Evolutionary conservation across 805 yeast genomes (phyloP), one percentile per base, ranked within the genome.

Genomic region (Ogataea chonburiensis): DNA sequence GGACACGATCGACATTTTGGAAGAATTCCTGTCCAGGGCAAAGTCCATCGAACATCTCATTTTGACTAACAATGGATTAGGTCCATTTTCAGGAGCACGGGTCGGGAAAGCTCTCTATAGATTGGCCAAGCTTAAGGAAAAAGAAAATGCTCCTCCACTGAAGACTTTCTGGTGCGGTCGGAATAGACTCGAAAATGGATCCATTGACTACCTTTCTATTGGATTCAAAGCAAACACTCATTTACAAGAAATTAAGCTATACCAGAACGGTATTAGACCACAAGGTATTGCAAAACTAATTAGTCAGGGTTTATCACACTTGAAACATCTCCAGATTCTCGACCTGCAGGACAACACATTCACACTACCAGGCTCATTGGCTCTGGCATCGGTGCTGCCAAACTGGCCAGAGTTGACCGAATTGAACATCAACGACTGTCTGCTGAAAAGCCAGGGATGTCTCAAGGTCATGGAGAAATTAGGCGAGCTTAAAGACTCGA

Each of bases 221-320:
- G 96, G 95, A 42, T 73, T 93, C 50, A 82, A 83, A 58, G 81
- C 82, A 35, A 96, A 93, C 61, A 70, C 74, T 27, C 42, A 50
- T 8, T 75, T 79, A 35, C 70, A 89, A 56, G 77, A 84, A 60
- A 55, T 51, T 22, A 79, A 84, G 58, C 71, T 93, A 49, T 91
- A 87, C 58, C 99, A 93, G 67, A 93, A 93, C 61, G 99, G 99
- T 58, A 93, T 93, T 47, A 80, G 99, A 64, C 98, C 95, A 37
- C 80, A 77, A 38, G 99, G 99, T 50, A 80, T 91, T 38, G 75
- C 81, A 45, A 79, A 74, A 49, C 72, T 91, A 54, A 70, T 91
- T 48, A 64, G 67, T 13, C 73, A 81, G 35, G 98, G 97, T 38
- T 74, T 93, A 53, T 61, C 73, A 28, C 59, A 69, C 44, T 79